Conservation (phyloP, 1,284 basidiomycete genomes). For the Tilletia setariae region DNA sequence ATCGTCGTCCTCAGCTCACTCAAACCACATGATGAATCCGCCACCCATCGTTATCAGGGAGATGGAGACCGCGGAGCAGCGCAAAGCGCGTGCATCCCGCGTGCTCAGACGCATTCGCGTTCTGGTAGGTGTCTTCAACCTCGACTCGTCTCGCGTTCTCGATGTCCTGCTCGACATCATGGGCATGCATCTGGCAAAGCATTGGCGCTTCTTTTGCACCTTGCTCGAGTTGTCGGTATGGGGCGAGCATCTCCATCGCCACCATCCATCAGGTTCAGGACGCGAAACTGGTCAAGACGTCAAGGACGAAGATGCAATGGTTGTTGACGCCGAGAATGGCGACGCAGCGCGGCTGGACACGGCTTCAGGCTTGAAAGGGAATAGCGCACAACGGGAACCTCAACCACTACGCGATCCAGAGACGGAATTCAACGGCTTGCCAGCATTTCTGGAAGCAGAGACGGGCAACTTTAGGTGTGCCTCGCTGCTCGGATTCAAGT, state of each 20-base stretch:
- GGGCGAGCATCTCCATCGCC: slow-evolving; percentile 52
- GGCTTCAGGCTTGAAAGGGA: background rate
- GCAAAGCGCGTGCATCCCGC: slow-evolving; percentile 40
- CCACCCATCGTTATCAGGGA: slow-evolving; percentile 28
- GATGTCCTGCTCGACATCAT: slow-evolving; percentile 92
- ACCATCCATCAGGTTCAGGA: background rate
- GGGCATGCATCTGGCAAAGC: slow-evolving; percentile 72
- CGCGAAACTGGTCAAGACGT: background rate
- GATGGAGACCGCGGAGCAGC: slow-evolving; percentile 31
- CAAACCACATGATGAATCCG: background rate
- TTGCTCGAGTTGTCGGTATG: slow-evolving; percentile 81
- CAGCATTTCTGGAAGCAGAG: slow-evolving; percentile 35
- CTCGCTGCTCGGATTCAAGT: slow-evolving; percentile 94
- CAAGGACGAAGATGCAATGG: background rate
- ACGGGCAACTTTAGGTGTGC: slow-evolving; percentile 64
- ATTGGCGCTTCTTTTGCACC: slow-evolving; percentile 87
- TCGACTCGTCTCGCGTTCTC: slow-evolving; percentile 88
- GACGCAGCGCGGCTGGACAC: background rate
- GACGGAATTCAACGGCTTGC: background rate
- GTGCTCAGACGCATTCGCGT: slow-evolving; percentile 49
- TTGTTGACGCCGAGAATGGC: background rate
- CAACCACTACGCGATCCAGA: background rate
- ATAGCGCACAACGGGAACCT: slow-evolving; percentile 3
- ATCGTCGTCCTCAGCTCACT: background rate
- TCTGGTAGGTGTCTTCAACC: slow-evolving; percentile 73